phyloP scores from a whole-genome alignment of 495 filamentous ascomycete genomes.

The Sordaria brevicollis region DNA sequence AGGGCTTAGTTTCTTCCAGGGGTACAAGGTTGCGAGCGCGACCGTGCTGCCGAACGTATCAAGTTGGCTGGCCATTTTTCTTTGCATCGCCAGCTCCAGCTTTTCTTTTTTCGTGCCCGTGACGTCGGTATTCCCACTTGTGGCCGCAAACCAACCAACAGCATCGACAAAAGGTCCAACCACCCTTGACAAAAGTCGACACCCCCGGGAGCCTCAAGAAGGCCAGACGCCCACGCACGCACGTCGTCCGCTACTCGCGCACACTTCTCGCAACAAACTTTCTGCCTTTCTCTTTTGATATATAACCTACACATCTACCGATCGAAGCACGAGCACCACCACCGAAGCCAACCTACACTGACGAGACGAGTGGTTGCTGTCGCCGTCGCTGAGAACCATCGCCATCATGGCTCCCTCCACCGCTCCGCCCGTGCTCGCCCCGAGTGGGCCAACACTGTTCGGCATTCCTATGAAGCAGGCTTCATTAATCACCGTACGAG shows the following conservation, averaged over 20 bases:
- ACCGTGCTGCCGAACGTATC: not conserved
- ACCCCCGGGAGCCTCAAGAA: not conserved
- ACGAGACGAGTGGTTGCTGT: not conserved
- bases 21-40: not conserved
- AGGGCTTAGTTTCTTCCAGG: not conserved
- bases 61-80: not conserved
- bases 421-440: slow-evolving; percentile 16
- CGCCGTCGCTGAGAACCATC: not conserved
- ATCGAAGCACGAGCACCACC: not conserved
- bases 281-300: not conserved
- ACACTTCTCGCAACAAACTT: not conserved
- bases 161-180: not conserved
- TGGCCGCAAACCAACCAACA: not conserved
- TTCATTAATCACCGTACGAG: slow-evolving; percentile 63
- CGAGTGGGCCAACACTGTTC: slow-evolving; percentile 37
- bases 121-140: not conserved
- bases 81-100: not conserved
- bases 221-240: not conserved
- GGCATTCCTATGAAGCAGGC: slow-evolving; percentile 67
- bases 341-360: not conserved
- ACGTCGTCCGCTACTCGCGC: not conserved
- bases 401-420: not conserved
- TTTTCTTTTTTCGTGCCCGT: not conserved
- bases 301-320: not conserved
- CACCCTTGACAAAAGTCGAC: not conserved